A percentile compares a stretch with the other conserved stretches of the same genome.
These are phyloP conservation scores for Acanthochlamys bracteata DNA, from an alignment of 106 monocot species.

Conservation along the genomic window DNA sequence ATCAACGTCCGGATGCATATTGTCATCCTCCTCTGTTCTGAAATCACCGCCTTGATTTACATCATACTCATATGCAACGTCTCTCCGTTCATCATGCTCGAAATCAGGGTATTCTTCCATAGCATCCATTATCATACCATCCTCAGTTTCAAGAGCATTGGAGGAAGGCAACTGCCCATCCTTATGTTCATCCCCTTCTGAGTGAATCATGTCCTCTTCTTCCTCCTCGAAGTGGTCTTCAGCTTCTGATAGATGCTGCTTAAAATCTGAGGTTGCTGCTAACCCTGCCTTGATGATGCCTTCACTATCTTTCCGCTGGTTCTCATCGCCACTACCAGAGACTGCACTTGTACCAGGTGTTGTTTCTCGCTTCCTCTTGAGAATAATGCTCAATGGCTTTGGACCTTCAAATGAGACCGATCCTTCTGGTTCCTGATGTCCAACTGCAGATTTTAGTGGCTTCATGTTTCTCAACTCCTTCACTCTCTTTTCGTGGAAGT, in stretches of 20 bases:
- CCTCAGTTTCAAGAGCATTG: conserved; percentile 8
- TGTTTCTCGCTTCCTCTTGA: conserved; percentile 55
- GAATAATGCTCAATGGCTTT: conserved; percentile 47
- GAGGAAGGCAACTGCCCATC: conserved; percentile 6
- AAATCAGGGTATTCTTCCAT: conserved; percentile 31
- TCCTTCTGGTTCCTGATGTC: conserved; percentile 15
- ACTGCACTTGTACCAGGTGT: conserved; percentile 11
- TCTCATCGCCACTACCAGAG: conserved; percentile 8
- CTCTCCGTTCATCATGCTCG: conserved; percentile 28
- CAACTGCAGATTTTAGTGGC: background rate
- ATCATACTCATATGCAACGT: conserved; percentile 38
- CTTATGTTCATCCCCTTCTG: conserved; percentile 15
- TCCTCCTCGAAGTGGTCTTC: conserved; percentile 20
- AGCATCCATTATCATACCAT: conserved; percentile 10
- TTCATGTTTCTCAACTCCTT: conserved; percentile 4
- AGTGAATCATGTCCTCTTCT: conserved; percentile 17
- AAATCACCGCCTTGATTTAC: conserved; percentile 20
- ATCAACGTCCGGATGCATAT: conserved; percentile 7
- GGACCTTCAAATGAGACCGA: conserved; percentile 54
- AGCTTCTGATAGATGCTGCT: background rate
- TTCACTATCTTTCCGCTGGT: background rate
- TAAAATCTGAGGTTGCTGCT: background rate
- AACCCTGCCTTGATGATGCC: background rate
- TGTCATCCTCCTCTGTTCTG: conserved; percentile 28
- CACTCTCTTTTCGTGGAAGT: conserved; percentile 7